These are phyloP conservation scores for Aspergillus spinulosporus DNA, from an alignment of 2,329 filamentous ascomycete genomes.

Conservation along the genomic window DNA sequence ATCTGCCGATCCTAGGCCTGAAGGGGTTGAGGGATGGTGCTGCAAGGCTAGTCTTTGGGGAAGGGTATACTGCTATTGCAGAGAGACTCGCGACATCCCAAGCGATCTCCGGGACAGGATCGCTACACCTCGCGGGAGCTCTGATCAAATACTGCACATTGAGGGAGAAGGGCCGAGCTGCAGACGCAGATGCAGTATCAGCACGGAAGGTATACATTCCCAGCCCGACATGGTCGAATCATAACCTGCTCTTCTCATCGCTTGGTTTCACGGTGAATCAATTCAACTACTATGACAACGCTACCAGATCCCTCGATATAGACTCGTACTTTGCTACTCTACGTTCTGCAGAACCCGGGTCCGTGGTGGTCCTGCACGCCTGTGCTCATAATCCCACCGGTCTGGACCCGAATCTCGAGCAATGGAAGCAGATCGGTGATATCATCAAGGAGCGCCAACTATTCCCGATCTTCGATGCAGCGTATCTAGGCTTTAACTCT, in stretches of 20 bases:
- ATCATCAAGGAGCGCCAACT: conserved; percentile 73
- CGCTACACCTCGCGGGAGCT: conserved; percentile 28
- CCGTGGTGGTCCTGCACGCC: conserved; percentile 83
- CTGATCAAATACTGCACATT: conserved; percentile 17
- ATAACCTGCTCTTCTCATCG: conserved; percentile 93
- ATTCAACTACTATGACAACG: conserved; percentile 27
- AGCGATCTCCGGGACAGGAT: conserved; percentile 82
- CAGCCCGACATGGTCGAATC: conserved; percentile 94
- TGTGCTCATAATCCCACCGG: conserved; percentile 98
- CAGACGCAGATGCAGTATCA: no score
- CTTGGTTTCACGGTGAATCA: conserved; percentile 68
- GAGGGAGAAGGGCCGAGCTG: no score
- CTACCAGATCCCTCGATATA: conserved; percentile 23
- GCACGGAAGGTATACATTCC: conserved; percentile 72
- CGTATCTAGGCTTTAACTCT: conserved; percentile 32
- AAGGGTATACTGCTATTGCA: conserved; percentile 8
- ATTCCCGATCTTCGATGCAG: conserved; percentile 68
- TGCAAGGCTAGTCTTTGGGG: conserved; percentile 78
- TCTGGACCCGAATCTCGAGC: conserved; percentile 83
- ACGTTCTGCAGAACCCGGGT: conserved; percentile 65
- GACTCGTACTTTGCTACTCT: conserved; percentile 21
- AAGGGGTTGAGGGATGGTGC: conserved; percentile 78
- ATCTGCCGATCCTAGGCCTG: conserved; percentile 88
- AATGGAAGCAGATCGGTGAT: conserved; percentile 83
- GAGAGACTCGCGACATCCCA: conserved; percentile 55